Evolutionary conservation across 176 grass and related monocot genomes (phyloP), one percentile per base, ranked within the genome.

Genomic region (Dendrocalamus sinicus): DNA sequence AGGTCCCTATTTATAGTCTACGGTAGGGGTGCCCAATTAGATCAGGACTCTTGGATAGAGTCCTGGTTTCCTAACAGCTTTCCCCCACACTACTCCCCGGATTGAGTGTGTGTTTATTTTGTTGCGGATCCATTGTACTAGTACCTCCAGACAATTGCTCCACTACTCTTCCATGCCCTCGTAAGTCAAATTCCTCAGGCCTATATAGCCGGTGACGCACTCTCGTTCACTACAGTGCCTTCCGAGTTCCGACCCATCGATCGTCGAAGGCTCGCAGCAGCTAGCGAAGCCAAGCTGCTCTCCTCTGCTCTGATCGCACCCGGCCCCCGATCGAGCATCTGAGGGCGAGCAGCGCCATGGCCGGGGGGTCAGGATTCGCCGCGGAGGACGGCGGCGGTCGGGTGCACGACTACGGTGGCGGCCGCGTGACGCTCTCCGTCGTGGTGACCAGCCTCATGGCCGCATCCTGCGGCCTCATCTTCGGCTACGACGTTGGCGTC

Each of bases 401-500:
- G 2, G 16, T 4, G 6, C 59, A 9, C 2, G 81, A 78, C 58
- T 87, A 94, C 52, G 85, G 89, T 20, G 87, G 78, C 12, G 65
- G 62, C 78, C 62, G 62, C 24, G 16, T 94, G 45, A 94, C 89
- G 28, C 32, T 81, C 59, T 83, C 85, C n/a, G 90, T 94, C 35
- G 51, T 90, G 35, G 66, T 94, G 12, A 94, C 84, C 26, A 77
- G 87, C 81, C 72, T 94, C 77, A 86, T 94, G 87, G 92, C 92
- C 8, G 92, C 90, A 35, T 92, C 92, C 54, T 86, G 92, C 24
- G 92, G 92, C 52, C 85, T 94, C 47, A 94, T 94, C 80, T 94
- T 85, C 40, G 93, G 93, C 70, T 94, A 90, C 74, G 92, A 94
- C 54, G 80, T 87, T 24, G 92, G 92, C 11, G 72, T 94, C 53